Evolutionary conservation across 202 grass and related monocot species (phyloP).

Genomic region (Alloteropsis angusta): DNA sequence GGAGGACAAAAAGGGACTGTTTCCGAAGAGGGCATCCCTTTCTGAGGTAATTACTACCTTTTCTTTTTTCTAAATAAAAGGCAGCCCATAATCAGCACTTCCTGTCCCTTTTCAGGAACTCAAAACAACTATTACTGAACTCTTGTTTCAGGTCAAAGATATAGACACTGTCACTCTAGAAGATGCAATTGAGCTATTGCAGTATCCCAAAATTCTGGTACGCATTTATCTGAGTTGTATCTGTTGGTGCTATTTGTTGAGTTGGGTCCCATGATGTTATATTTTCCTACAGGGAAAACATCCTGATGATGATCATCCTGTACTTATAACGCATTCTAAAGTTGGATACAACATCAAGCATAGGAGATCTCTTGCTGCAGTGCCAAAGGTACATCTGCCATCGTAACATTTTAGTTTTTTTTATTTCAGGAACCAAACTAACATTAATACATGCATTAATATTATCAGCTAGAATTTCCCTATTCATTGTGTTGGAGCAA

Average conservation of each 20-base stretch:
- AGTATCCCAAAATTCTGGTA: constrained; percentile 83
- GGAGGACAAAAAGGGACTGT: constrained; percentile 60
- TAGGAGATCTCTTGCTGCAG: constrained; percentile 44
- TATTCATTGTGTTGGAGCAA: not conserved
- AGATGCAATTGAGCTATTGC: constrained; percentile 73
- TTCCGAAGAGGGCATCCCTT: constrained; percentile 68
- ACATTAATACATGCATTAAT: not conserved
- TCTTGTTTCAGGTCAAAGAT: constrained; percentile 60
- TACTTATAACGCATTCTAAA: constrained; percentile 76
- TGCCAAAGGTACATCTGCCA: constrained; percentile 54
- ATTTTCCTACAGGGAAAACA: constrained; percentile 60
- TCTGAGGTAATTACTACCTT: constrained; percentile 42
- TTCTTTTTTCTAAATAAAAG: not conserved
- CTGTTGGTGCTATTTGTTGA: constrained; percentile 6
- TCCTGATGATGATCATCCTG: constrained; percentile 57
- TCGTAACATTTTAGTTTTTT: not conserved
- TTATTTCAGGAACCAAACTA: not conserved
- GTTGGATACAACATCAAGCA: constrained; percentile 63
- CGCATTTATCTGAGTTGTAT: constrained; percentile 14
- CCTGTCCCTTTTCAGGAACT: not conserved
- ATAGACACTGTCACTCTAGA: constrained; percentile 53
- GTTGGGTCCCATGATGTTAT: constrained; percentile 18
- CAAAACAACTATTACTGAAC: not conserved
- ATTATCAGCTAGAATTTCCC: not conserved
- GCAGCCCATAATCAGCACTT: not conserved